Evolutionary conservation across 805 yeast species (phyloP).

Genomic region (Pichia californica): DNA sequence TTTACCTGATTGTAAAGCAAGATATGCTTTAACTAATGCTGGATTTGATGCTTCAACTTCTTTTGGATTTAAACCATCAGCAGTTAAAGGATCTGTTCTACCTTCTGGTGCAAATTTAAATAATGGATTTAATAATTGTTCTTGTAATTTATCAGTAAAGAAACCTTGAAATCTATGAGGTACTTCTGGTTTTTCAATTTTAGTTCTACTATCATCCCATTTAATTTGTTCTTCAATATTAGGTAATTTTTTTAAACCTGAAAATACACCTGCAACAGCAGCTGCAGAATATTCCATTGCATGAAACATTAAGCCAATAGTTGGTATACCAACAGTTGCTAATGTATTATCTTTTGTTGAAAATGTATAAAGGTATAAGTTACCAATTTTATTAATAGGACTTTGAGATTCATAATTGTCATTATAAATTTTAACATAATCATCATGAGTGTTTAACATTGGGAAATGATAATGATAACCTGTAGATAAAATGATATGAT

Average conservation of each 20-base stretch:
- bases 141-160: constrained; percentile 9
- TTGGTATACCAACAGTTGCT: constrained; percentile 35
- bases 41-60: constrained; percentile 14
- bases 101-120: constrained; percentile 12
- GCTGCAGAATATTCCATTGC: constrained; percentile 46
- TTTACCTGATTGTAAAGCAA: constrained; percentile 9
- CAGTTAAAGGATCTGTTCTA: constrained; percentile 14
- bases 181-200: constrained; percentile 13
- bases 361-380: constrained; percentile 31
- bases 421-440: constrained; percentile 11
- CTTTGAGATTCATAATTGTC: constrained; percentile 1
- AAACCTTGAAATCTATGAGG: constrained; percentile 14
- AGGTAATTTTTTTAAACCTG: constrained; percentile 36
- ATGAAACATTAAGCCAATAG: constrained; percentile 41
- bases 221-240: constrained; percentile 31
- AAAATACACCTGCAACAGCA: constrained; percentile 55
- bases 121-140: constrained; percentile 14
- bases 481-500: constrained; percentile 41
- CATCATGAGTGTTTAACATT: constrained; percentile 21
- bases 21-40: constrained; percentile 9
- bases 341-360: constrained; percentile 37
- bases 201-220: constrained; percentile 21
- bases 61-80: constrained; percentile 2
- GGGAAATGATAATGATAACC: constrained; percentile 46
- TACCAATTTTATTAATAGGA: constrained; percentile 16